Conservation (phyloP, 768 basidiomycete species). For the Auricularia cornea region DNA sequence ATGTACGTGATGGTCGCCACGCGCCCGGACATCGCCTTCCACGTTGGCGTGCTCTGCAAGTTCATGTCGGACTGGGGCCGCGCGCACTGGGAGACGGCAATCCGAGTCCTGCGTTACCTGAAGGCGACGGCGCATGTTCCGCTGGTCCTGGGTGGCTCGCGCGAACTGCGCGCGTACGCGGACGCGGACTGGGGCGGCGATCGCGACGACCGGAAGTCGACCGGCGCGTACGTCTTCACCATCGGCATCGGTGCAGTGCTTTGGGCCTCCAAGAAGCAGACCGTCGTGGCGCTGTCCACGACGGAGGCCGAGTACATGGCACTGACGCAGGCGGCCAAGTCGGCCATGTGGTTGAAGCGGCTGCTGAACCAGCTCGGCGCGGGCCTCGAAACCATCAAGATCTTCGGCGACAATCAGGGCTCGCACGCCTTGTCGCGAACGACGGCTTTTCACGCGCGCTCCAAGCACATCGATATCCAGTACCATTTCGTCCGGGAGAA, state of each 20-base stretch:
- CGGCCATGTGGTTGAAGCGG: constrained; percentile 8
- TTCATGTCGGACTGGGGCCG: constrained; percentile 25
- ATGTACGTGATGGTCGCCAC: constrained; percentile 14
- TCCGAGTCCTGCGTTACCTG: constrained; percentile 35
- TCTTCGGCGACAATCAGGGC: constrained; percentile 10
- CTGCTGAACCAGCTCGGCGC: not conserved
- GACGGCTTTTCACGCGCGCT: constrained; percentile 14
- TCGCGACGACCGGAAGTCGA: constrained; percentile 14
- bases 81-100: constrained; percentile 31
- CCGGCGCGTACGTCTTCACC: constrained; percentile 20
- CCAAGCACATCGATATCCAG: constrained; percentile 23
- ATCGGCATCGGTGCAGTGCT: constrained; percentile 11
- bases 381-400: not conserved
- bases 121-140: constrained; percentile 16
- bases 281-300: no score
- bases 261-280: constrained; percentile 17
- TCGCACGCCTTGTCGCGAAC: constrained; percentile 11
- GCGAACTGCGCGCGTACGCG: constrained; percentile 6
- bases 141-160: not conserved
- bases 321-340: constrained; percentile 6
- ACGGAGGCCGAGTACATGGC: no score
- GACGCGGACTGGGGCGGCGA: constrained; percentile 22
- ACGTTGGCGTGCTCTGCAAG: constrained; percentile 13
- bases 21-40: constrained; percentile 15
- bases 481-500: constrained; percentile 17